Conservation (phyloP, 371 early-diverging fungal genomes). For the Entomophthora muscae region DNA sequence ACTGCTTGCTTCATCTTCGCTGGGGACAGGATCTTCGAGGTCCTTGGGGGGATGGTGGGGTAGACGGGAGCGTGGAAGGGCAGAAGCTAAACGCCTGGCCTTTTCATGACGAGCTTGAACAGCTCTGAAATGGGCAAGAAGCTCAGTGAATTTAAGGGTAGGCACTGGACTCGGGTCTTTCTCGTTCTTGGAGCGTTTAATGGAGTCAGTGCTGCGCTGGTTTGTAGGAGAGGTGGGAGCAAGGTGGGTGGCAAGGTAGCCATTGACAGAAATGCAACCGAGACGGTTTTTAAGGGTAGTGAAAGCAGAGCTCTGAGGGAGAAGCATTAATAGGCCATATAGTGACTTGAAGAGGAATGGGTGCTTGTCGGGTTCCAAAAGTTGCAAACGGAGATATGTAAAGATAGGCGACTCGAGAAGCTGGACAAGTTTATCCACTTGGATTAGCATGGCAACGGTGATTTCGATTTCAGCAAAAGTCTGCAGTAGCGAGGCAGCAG, state of each 20-base stretch:
- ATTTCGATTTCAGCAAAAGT: conserved; percentile 82
- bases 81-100: conserved; percentile 22
- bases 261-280: conserved; percentile 47
- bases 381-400: conserved; percentile 71
- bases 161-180: not conserved
- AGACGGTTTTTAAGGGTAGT: conserved; percentile 74
- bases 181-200: conserved; percentile 10
- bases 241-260: conserved; percentile 40
- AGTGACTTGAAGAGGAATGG: conserved; percentile 70
- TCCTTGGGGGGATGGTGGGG: too few species aligned
- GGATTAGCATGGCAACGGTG: conserved; percentile 71
- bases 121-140: conserved; percentile 32
- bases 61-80: not conserved
- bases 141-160: conserved; percentile 26
- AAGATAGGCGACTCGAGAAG: conserved; percentile 88
- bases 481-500: conserved; percentile 52
- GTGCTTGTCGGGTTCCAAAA: conserved; percentile 70
- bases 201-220: conserved; percentile 6
- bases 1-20: not conserved
- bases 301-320: conserved; percentile 86
- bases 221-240: conserved; percentile 12
- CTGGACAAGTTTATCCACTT: conserved; percentile 85
- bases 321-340: conserved; percentile 79
- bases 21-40: not conserved
- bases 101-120: conserved; percentile 39